Percentiles rank a stretch among this genome's conserved stretches.
Conservation (phyloP, 129 eudicot genomes). For the Saussurea involucrata region DNA sequence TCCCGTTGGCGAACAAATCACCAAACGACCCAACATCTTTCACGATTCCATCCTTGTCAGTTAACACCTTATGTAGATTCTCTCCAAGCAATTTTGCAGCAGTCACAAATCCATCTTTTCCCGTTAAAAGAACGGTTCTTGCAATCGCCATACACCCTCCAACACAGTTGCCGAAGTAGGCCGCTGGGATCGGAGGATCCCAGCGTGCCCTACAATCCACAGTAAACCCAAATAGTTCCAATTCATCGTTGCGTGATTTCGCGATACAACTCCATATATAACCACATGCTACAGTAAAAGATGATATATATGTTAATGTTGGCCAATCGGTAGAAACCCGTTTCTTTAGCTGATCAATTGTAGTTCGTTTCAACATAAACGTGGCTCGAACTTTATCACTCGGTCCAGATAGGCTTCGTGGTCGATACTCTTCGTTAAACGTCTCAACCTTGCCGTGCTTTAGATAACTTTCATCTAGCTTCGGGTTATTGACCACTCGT, state of each 20-base stretch:
- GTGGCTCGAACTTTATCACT: conserved; percentile 36
- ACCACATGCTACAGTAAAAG: conserved; percentile 30
- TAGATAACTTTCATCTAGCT: not conserved
- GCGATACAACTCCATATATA: conserved; percentile 20
- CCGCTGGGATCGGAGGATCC: not conserved
- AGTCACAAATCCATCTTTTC: not conserved
- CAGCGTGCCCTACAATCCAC: conserved; percentile 13
- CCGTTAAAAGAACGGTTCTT: not conserved
- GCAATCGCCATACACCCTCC: not conserved
- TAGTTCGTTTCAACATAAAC: not conserved
- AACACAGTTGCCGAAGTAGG: conserved; percentile 16
- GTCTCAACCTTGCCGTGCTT: not conserved
- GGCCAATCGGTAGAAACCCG: not conserved
- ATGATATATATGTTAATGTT: conserved; percentile 9
- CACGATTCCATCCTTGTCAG: conserved; percentile 2
- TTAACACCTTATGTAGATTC: not conserved
- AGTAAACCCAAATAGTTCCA: not conserved
- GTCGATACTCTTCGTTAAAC: not conserved
- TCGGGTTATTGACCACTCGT: conserved; percentile 17
- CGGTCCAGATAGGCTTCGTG: not conserved
- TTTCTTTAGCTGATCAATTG: conserved; percentile 20
- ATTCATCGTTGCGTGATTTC: not conserved
- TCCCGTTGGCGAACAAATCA: not conserved
- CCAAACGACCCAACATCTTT: not conserved
- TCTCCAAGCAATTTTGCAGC: conserved; percentile 1